Conservation (phyloP, 805 yeast species). For the Candida gorgasii region DNA sequence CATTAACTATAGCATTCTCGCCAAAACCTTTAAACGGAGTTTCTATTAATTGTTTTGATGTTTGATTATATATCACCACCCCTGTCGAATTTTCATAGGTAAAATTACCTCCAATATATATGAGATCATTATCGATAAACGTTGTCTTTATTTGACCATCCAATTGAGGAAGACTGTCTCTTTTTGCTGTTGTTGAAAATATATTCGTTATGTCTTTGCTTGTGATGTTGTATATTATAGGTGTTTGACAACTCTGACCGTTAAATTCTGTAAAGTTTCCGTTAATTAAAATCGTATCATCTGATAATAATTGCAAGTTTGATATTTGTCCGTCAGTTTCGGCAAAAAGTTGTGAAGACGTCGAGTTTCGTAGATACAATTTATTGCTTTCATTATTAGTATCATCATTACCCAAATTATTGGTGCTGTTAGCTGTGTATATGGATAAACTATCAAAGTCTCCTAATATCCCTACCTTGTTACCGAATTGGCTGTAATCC, state of each 20-base stretch:
- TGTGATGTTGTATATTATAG: slow-evolving; percentile 37
- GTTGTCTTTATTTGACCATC: slow-evolving; percentile 37
- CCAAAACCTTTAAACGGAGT: slow-evolving; percentile 81
- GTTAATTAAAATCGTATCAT: slow-evolving; percentile 30
- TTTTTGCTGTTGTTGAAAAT: slow-evolving; percentile 16
- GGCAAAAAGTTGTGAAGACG: slow-evolving; percentile 25
- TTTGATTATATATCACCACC: slow-evolving; percentile 62
- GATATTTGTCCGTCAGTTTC: slow-evolving; percentile 32
- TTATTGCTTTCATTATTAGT: slow-evolving; percentile 13
- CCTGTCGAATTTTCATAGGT: slow-evolving; percentile 53
- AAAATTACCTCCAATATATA: slow-evolving; percentile 84
- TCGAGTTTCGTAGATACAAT: slow-evolving; percentile 24
- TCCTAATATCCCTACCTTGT: slow-evolving; percentile 34
- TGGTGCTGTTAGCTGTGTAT: slow-evolving; percentile 29
- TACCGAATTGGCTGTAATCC: slow-evolving; percentile 27
- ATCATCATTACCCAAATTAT: slow-evolving; percentile 15
- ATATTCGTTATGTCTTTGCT: slow-evolving; percentile 25
- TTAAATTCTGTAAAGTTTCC: slow-evolving; percentile 41
- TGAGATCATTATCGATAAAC: slow-evolving; percentile 42
- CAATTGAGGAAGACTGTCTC: slow-evolving; percentile 18
- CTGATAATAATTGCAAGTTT: slow-evolving; percentile 26
- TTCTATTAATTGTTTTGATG: slow-evolving; percentile 38
- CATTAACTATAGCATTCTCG: slow-evolving; percentile 53
- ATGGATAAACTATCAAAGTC: slow-evolving; percentile 29
- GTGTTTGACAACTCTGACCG: slow-evolving; percentile 24